These are phyloP conservation scores for Ophiostoma angusticollis DNA, from an alignment of 2,329 filamentous ascomycete genomes.

Conservation along the genomic window DNA sequence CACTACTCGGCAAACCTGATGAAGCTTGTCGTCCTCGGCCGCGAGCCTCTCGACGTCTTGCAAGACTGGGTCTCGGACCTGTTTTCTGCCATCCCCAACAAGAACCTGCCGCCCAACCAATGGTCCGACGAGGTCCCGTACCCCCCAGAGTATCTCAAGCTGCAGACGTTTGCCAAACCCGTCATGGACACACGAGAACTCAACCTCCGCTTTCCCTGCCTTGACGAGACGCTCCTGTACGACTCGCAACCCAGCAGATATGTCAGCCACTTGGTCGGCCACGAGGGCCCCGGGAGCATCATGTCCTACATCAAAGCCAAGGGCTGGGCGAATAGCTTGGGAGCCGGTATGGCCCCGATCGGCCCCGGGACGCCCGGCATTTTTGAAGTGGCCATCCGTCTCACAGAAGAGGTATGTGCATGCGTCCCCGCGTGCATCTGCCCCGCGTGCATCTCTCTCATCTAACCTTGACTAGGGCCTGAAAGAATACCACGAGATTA, in stretches of 20 bases:
- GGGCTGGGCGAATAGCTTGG: constrained; percentile 77
- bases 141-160: constrained; percentile 37
- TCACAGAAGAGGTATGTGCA: constrained; percentile 72
- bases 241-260: constrained; percentile 76
- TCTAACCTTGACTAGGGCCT: constrained; percentile 38
- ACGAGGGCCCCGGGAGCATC: constrained; percentile 86
- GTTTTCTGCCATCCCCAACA: constrained; percentile 71
- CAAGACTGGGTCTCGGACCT: constrained; percentile 75
- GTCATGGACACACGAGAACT: constrained; percentile 78
- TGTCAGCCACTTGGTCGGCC: constrained; percentile 77
- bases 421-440: not conserved
- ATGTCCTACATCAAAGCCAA: constrained; percentile 81
- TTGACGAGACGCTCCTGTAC: constrained; percentile 69
- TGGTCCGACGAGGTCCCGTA: constrained; percentile 42
- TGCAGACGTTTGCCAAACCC: constrained; percentile 76
- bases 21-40: constrained; percentile 79
- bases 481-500: constrained; percentile 67
- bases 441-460: not conserved
- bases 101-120: constrained; percentile 52
- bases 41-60: constrained; percentile 68
- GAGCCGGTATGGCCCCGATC: constrained; percentile 60
- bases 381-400: constrained; percentile 64
- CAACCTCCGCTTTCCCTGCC: constrained; percentile 70
- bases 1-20: constrained; percentile 90
- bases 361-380: constrained; percentile 67